phyloP scores from a whole-genome alignment of 495 filamentous ascomycete species.

The Cairneyella variabilis region DNA sequence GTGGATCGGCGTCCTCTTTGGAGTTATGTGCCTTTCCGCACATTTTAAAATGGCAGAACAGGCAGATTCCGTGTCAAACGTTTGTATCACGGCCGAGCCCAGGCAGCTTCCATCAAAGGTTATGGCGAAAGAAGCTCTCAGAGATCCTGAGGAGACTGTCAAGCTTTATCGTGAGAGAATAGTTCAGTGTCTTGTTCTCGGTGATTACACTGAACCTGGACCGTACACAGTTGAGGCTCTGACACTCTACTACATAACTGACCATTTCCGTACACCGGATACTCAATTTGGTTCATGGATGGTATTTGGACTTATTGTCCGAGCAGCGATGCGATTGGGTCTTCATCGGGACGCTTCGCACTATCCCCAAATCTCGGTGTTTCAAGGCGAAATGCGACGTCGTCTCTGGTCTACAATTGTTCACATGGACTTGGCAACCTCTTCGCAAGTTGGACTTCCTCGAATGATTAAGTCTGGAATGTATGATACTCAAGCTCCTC shows the following conservation, averaged over 20 bases:
- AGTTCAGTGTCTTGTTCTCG: conserved; percentile 38
- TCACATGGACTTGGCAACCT: conserved; percentile 47
- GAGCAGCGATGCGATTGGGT: conserved; percentile 50
- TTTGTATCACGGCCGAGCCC: too few relatives aligned
- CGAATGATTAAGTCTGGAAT: conserved; percentile 43
- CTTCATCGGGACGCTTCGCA: conserved; percentile 44
- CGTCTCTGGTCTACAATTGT: conserved; percentile 48
- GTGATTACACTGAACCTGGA: conserved; percentile 43
- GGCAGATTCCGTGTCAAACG: too few relatives aligned
- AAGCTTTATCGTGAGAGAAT: conserved; percentile 7
- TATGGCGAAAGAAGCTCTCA: not conserved
- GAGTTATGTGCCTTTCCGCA: conserved; percentile 28
- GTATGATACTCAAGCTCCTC: conserved; percentile 41
- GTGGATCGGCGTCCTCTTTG: conserved; percentile 45
- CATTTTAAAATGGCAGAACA: conserved; percentile 7
- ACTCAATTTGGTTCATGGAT: conserved; percentile 45
- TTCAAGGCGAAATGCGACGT: conserved; percentile 51
- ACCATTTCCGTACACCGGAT: conserved; percentile 39
- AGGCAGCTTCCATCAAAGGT: not conserved
- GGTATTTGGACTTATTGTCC: conserved; percentile 40
- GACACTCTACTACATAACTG: conserved; percentile 40
- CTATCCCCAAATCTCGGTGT: conserved; percentile 43
- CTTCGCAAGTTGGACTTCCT: conserved; percentile 50
- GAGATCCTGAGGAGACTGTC: conserved; percentile 17
- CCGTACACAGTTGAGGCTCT: conserved; percentile 43